phyloP scores from a whole-genome alignment of 495 filamentous ascomycete genomes.

The Xylaria telfairii region DNA sequence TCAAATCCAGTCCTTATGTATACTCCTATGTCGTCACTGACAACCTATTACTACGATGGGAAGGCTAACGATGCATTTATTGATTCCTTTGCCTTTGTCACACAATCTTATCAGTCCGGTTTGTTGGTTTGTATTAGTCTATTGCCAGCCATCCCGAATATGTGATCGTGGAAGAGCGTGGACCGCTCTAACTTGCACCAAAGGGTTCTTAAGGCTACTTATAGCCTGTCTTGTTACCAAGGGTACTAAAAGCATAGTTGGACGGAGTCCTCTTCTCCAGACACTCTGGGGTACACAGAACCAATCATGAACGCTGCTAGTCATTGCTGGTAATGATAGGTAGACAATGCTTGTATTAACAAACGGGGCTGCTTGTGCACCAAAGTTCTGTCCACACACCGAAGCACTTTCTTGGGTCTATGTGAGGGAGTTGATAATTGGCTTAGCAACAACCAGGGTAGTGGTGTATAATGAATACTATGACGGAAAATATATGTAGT shows the following conservation, averaged over 20 bases:
- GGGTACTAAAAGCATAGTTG: background rate
- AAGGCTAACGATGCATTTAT: background rate
- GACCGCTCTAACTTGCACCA: background rate
- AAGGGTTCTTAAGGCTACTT: background rate
- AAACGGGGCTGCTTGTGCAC: conserved; percentile 6
- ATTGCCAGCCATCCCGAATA: background rate
- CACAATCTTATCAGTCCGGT: background rate
- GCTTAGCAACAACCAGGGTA: background rate
- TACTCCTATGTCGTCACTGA: background rate
- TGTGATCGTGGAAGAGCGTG: background rate
- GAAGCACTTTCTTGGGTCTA: background rate
- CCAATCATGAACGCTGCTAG: background rate
- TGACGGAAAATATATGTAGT: background rate
- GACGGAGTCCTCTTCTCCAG: background rate
- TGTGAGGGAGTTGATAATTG: background rate
- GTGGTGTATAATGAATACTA: background rate
- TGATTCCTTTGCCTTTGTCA: background rate
- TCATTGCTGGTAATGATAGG: background rate
- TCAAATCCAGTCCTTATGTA: background rate
- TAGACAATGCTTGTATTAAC: background rate
- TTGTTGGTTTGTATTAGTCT: background rate
- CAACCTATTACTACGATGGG: background rate
- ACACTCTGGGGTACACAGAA: background rate
- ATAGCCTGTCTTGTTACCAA: background rate
- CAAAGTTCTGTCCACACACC: too few species aligned